These are phyloP conservation scores for Geranium rotundifolium DNA, from an alignment of 345 rosid species.

Conservation along the genomic window DNA sequence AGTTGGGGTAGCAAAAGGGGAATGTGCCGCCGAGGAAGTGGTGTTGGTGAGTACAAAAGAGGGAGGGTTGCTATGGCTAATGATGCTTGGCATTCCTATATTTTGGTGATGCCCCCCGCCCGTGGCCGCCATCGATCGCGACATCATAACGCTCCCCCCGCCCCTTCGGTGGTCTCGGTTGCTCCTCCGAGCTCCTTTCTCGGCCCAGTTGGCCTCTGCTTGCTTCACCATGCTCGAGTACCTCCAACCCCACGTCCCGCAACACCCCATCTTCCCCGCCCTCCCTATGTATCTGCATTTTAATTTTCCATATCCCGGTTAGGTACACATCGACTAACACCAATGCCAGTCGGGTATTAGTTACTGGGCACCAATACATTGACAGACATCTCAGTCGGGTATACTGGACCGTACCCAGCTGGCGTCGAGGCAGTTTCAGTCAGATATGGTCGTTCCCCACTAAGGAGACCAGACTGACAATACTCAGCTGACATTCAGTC, in stretches of 20 bases:
- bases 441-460: no score
- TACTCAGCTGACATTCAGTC: no score
- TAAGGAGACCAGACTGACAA: no score
- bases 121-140: constrained; percentile 24
- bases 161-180: constrained; percentile 18
- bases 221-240: constrained; percentile 28
- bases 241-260: constrained; percentile 14
- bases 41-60: constrained; percentile 4
- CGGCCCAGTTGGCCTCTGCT: constrained; percentile 59
- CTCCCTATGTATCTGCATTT: constrained; percentile 40
- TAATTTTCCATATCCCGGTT: no score
- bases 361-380: no score
- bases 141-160: constrained; percentile 13
- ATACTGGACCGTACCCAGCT: no score
- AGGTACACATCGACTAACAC: no score
- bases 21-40: neutral
- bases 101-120: neutral
- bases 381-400: no score
- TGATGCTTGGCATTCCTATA: neutral
- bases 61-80: constrained; percentile 9
- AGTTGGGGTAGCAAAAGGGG: constrained; percentile 13
- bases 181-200: constrained; percentile 51
- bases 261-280: constrained; percentile 42
- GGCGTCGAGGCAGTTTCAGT: no score
- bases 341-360: no score